phyloP scores from a whole-genome alignment of 2,329 filamentous ascomycete genomes.

The Sporothrix sp. region DNA sequence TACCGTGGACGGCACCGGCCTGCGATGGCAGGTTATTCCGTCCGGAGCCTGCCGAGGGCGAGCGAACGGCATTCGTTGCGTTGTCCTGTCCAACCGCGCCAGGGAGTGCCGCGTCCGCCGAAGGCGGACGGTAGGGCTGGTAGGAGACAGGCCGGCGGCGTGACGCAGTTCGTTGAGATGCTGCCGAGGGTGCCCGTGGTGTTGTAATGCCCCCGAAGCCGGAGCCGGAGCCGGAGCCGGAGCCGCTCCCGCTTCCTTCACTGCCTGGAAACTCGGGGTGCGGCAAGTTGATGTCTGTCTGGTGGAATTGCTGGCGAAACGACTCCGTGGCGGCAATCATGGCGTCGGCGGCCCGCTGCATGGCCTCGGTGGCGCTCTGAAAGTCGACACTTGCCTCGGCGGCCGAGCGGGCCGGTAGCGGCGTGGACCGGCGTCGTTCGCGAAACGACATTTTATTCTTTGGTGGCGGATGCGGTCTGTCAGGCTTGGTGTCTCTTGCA shows the following conservation, averaged over 20 bases:
- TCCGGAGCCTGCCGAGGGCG: not conserved
- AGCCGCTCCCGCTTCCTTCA: not conserved
- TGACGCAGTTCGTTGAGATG: not conserved
- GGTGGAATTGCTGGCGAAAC: constrained; percentile 20
- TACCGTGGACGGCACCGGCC: not conserved
- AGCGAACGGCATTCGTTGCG: not conserved
- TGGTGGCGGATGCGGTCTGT: too few species aligned
- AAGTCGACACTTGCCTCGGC: constrained; percentile 17
- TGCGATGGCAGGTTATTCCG: not conserved
- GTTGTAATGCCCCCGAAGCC: not conserved
- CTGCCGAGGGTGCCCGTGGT: constrained; percentile 1
- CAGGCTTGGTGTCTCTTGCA: too few species aligned
- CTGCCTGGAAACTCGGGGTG: not conserved
- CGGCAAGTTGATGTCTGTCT: constrained; percentile 6
- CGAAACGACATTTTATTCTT: constrained; percentile 6
- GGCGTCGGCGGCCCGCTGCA: constrained; percentile 24
- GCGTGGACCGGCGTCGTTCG: constrained; percentile 13
- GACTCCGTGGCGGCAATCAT: constrained; percentile 25
- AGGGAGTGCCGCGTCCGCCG: not conserved
- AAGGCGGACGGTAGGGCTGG: constrained; percentile 14
- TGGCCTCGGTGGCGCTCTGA: constrained; percentile 22
- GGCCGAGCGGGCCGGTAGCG: constrained; percentile 10
- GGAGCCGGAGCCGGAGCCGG: not conserved
- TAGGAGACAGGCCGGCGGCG: constrained; percentile 14
- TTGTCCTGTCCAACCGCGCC: too few species aligned